Conservation (phyloP, 2,329 filamentous ascomycete genomes). For the Pseudocercospora macadamiae region DNA sequence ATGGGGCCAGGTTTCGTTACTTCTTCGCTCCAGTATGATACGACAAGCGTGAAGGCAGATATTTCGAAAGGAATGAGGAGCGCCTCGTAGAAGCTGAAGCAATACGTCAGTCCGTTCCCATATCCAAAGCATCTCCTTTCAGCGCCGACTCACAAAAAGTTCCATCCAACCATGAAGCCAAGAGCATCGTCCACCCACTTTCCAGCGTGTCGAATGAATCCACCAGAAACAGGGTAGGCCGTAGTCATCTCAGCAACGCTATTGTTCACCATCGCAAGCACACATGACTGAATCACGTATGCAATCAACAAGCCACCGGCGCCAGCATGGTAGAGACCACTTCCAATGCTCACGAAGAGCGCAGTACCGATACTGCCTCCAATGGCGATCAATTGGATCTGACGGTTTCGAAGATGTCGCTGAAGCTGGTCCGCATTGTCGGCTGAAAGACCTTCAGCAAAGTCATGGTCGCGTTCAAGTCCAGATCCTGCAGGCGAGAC, state of each 20-base stretch:
- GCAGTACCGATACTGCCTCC: constrained; percentile 40
- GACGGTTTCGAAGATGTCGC: constrained; percentile 37
- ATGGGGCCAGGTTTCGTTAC: constrained; percentile 44
- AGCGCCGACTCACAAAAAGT: constrained; percentile 27
- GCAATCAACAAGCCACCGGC: constrained; percentile 61
- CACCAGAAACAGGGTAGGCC: constrained; percentile 65
- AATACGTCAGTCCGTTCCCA: neutral
- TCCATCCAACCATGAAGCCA: constrained; percentile 54
- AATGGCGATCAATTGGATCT: constrained; percentile 43
- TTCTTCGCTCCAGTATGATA: constrained; percentile 46
- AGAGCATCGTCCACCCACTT: constrained; percentile 66
- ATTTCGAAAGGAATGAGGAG: constrained; percentile 58
- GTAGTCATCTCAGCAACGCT: constrained; percentile 67
- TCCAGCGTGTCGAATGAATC: constrained; percentile 66
- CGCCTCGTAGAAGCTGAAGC: constrained; percentile 48
- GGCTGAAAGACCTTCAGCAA: constrained; percentile 22
- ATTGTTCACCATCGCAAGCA: constrained; percentile 67
- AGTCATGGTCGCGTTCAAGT: constrained; percentile 6
- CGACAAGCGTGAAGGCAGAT: constrained; percentile 46
- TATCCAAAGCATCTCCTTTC: neutral
- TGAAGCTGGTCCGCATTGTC: constrained; percentile 37
- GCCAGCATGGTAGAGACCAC: constrained; percentile 55
- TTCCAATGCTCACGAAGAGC: constrained; percentile 55
- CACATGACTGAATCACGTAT: constrained; percentile 58
- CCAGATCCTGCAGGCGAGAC: constrained; percentile 13